These are phyloP conservation scores for Epichloe elymi DNA, from an alignment of 2,329 filamentous ascomycete genomes.

Conservation along the genomic window DNA sequence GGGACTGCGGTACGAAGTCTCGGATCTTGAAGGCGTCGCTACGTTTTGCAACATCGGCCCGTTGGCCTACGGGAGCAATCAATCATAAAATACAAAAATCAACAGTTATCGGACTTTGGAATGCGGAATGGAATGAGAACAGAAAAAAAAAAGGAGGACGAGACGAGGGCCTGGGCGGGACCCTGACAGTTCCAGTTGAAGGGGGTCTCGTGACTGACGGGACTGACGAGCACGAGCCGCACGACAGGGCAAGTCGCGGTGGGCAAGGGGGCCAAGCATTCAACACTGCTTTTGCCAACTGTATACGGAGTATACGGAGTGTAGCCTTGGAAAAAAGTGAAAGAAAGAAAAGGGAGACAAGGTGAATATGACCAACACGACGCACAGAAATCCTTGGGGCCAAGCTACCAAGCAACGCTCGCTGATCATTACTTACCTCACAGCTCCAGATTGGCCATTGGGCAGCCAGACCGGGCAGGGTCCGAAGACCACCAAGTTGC, in stretches of 20 bases:
- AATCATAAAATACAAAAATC: background rate
- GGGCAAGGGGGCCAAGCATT: background rate
- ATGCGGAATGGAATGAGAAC: background rate
- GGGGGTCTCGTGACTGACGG: slow-evolving; percentile 1
- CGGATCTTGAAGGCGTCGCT: background rate
- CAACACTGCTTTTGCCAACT: no score
- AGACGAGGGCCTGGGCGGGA: background rate
- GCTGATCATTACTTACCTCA: background rate
- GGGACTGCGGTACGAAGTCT: background rate
- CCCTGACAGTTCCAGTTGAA: background rate
- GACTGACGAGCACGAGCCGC: background rate
- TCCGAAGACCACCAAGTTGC: background rate
- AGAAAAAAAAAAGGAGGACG: background rate
- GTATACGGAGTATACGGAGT: no score
- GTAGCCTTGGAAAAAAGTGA: no score
- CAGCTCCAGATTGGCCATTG: background rate
- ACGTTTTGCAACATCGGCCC: background rate
- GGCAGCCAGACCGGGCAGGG: background rate
- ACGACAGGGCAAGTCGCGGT: background rate
- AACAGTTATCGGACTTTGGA: background rate
- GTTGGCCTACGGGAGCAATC: background rate
- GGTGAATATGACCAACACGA: background rate
- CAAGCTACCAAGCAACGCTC: background rate
- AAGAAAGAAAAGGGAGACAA: background rate
- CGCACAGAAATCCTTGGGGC: background rate